phyloP scores from a whole-genome alignment of 2,329 filamentous ascomycete species.

The Colletotrichum filicis region DNA sequence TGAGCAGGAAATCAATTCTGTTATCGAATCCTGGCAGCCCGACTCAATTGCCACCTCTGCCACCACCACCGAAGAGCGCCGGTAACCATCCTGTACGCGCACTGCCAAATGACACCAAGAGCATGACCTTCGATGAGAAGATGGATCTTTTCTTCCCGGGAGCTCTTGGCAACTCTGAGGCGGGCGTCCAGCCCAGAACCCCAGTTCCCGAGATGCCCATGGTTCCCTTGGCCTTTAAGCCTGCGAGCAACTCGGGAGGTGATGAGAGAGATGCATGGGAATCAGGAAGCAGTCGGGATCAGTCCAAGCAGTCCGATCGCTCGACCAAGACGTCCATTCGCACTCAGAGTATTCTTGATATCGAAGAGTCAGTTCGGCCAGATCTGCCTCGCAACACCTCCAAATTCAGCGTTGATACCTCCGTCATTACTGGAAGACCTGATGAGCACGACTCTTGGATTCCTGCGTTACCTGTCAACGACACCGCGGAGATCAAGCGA shows the following conservation, averaged over 20 bases:
- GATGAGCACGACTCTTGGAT: constrained; percentile 53
- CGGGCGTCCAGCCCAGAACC: not conserved
- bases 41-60: constrained; percentile 63
- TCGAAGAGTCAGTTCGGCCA: constrained; percentile 43
- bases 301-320: constrained; percentile 46
- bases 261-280: constrained; percentile 37
- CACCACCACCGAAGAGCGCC: constrained; percentile 56
- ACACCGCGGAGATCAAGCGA: constrained; percentile 1
- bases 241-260: constrained; percentile 29
- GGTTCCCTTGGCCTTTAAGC: constrained; percentile 46
- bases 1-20: constrained; percentile 57
- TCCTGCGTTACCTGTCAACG: constrained; percentile 42
- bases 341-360: constrained; percentile 54
- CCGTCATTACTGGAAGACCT: constrained; percentile 35
- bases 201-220: constrained; percentile 58
- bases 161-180: constrained; percentile 38
- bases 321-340: constrained; percentile 50
- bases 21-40: constrained; percentile 56
- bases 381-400: constrained; percentile 37
- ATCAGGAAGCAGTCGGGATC: constrained; percentile 19
- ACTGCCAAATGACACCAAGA: constrained; percentile 63
- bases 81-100: constrained; percentile 48
- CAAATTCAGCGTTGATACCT: constrained; percentile 46
- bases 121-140: constrained; percentile 69
- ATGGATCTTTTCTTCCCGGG: constrained; percentile 61